These are phyloP conservation scores for Sphaerostilbella broomeana DNA, from an alignment of 2,329 filamentous ascomycete species.

Conservation along the genomic window DNA sequence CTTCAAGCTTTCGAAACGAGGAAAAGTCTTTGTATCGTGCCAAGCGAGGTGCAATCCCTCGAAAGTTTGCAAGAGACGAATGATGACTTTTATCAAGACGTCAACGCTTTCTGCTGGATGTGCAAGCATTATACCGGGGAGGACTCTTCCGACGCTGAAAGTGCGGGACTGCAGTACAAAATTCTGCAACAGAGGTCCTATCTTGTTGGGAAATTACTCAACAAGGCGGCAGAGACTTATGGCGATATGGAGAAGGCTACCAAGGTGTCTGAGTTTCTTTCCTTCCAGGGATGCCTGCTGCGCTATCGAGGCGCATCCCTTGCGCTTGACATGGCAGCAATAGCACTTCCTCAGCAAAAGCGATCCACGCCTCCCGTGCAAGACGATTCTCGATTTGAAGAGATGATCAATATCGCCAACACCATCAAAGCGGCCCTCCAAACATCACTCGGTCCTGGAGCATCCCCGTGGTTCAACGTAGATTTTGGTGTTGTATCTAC, in stretches of 20 bases:
- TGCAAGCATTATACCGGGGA: constrained; percentile 14
- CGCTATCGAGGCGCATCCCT: constrained; percentile 11
- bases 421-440: constrained; percentile 4
- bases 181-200: constrained; percentile 16
- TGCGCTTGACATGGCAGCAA: constrained; percentile 3
- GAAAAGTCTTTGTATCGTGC: constrained; percentile 10
- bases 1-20: constrained; percentile 16
- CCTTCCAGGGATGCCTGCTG: constrained; percentile 10
- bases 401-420: constrained; percentile 11
- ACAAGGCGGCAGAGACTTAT: constrained; percentile 4
- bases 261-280: constrained; percentile 5
- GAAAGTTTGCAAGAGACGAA: constrained; percentile 16
- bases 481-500: constrained; percentile 16
- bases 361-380: constrained; percentile 5
- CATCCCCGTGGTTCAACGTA: constrained; percentile 10
- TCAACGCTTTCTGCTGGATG: constrained; percentile 18
- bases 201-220: constrained; percentile 11
- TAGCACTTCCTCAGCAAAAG: neutral
- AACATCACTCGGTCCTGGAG: neutral
- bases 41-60: constrained; percentile 13
- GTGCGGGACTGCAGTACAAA: constrained; percentile 16
- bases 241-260: neutral
- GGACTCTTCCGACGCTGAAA: constrained; percentile 10
- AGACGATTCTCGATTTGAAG: constrained; percentile 8
- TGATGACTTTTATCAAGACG: constrained; percentile 20